Evolutionary conservation across 164 flowering plant species (phyloP).

Genomic region (Tinospora cordifolia): DNA sequence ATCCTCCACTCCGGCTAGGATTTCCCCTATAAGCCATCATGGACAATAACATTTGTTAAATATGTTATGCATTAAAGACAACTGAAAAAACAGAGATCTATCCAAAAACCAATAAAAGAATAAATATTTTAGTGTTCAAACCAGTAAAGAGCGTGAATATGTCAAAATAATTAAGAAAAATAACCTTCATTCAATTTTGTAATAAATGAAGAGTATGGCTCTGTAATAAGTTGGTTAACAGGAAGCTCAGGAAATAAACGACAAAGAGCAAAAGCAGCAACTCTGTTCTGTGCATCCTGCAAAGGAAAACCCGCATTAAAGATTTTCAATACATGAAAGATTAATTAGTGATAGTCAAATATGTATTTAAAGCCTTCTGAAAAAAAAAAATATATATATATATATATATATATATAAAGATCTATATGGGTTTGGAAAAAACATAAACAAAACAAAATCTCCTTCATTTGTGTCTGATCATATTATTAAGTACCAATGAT

Average conservation of each 20-base stretch:
- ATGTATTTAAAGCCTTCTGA: neutral
- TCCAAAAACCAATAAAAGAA: neutral
- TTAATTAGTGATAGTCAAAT: too few relatives aligned
- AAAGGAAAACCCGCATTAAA: conserved; percentile 4
- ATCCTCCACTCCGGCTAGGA: conserved; percentile 26
- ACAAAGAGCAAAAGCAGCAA: conserved; percentile 81
- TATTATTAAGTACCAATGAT: neutral
- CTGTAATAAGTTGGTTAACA: conserved; percentile 42
- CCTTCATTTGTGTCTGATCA: neutral
- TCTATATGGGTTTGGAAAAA: neutral
- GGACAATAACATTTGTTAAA: conserved; percentile 8
- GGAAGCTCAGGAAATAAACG: conserved; percentile 79
- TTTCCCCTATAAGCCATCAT: conserved; percentile 42
- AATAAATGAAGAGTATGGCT: conserved; percentile 76
- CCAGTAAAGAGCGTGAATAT: neutral
- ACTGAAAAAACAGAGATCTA: neutral
- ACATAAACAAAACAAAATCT: conserved; percentile 4
- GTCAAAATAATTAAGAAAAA: neutral
- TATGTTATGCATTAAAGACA: neutral
- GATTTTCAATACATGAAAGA: neutral
- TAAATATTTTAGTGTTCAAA: neutral
- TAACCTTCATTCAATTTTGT: conserved; percentile 66
- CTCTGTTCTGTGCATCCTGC: conserved; percentile 90
- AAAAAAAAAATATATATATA: too few relatives aligned
- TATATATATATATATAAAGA: too few relatives aligned